Evolutionary conservation across 805 yeast species (phyloP).

Genomic region (Candida hispaniensis): DNA sequence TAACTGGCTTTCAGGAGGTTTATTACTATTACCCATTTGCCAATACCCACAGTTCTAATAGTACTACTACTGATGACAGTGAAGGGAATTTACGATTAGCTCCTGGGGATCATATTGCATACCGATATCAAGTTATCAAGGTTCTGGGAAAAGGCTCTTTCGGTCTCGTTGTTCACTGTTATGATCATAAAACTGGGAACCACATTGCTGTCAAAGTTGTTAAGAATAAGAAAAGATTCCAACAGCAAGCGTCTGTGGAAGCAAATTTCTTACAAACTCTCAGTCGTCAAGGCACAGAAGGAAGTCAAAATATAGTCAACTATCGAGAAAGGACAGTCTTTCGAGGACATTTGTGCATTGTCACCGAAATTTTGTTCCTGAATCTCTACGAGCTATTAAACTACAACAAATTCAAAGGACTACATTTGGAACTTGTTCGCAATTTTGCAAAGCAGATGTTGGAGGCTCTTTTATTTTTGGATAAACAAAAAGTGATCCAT

Average conservation of each 20-base stretch:
- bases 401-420: constrained; percentile 30
- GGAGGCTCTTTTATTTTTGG: constrained; percentile 50
- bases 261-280: constrained; percentile 53
- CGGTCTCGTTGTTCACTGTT: constrained; percentile 63
- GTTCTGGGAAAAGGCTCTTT: constrained; percentile 70
- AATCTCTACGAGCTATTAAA: constrained; percentile 50
- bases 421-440: constrained; percentile 28
- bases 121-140: constrained; percentile 52
- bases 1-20: constrained; percentile 19
- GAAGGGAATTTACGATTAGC: constrained; percentile 49
- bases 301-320: constrained; percentile 35
- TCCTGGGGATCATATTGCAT: constrained; percentile 62
- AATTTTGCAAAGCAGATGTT: constrained; percentile 46
- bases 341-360: constrained; percentile 72
- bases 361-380: constrained; percentile 59
- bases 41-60: constrained; percentile 44
- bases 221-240: constrained; percentile 61
- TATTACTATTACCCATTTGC: constrained; percentile 21
- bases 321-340: constrained; percentile 65
- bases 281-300: too few relatives aligned
- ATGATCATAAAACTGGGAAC: constrained; percentile 50
- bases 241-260: constrained; percentile 68
- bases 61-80: constrained; percentile 42
- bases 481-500: constrained; percentile 50
- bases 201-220: constrained; percentile 68